A percentile compares a stretch with the other conserved stretches of the same genome.
These are phyloP conservation scores for Phytophthora pini DNA, from an alignment of 352 stramenopile species.

Conservation along the genomic window DNA sequence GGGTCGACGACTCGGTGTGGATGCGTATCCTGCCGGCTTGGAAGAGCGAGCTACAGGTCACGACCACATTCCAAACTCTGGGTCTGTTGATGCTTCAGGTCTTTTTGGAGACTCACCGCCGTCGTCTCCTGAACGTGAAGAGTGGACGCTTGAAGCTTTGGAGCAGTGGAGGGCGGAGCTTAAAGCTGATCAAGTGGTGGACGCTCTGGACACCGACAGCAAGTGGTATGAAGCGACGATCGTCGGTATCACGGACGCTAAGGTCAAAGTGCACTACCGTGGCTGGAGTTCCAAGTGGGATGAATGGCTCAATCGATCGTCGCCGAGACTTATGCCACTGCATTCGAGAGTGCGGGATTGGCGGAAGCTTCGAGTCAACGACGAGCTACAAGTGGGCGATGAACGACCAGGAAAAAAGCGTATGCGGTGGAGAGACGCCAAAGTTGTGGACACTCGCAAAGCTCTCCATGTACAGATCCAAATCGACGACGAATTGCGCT, in stretches of 20 bases:
- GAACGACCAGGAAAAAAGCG: slow-evolving; percentile 38
- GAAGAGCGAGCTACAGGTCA: slow-evolving; percentile 33
- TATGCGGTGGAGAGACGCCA: slow-evolving; percentile 62
- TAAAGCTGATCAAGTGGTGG: slow-evolving; percentile 54
- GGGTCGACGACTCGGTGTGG: slow-evolving; percentile 46
- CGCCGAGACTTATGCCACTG: slow-evolving; percentile 91
- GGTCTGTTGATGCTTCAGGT: background rate
- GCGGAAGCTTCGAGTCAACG: slow-evolving; percentile 59
- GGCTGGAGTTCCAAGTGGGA: slow-evolving; percentile 97
- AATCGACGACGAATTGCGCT: slow-evolving; percentile 50
- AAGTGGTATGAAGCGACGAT: slow-evolving; percentile 80
- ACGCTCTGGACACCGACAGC: slow-evolving; percentile 70
- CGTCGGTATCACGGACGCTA: slow-evolving; percentile 40
- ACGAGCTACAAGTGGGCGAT: slow-evolving; percentile 62
- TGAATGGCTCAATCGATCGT: slow-evolving; percentile 94
- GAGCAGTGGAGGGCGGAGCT: slow-evolving; percentile 65
- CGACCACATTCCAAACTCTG: slow-evolving; percentile 13
- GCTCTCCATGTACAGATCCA: slow-evolving; percentile 50
- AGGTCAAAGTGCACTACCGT: slow-evolving; percentile 95
- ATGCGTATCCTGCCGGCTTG: slow-evolving; percentile 63
- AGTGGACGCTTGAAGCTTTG: slow-evolving; percentile 22
- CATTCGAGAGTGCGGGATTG: slow-evolving; percentile 83
- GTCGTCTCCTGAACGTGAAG: slow-evolving; percentile 49
- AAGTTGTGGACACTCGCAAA: slow-evolving; percentile 35
- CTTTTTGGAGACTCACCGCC: slow-evolving; percentile 19